Evolutionary conservation across 805 yeast genomes (phyloP).

Genomic region (Candida xiaguanensis): DNA sequence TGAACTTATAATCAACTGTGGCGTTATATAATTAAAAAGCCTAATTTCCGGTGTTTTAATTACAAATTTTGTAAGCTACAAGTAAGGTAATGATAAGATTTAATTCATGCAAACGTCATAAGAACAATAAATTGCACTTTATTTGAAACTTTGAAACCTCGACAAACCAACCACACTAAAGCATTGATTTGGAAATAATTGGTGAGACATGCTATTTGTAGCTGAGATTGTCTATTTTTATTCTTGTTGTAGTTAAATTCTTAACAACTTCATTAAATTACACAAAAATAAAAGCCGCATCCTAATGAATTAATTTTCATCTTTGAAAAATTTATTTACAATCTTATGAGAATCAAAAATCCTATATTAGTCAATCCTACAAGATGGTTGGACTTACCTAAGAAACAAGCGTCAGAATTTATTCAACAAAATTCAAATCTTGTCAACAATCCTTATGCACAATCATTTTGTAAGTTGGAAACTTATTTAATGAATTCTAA

Average conservation of each 20-base stretch:
- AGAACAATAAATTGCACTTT: no score
- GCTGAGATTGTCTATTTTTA: no score
- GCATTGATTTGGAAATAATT: no score
- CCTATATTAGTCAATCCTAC: slow-evolving; percentile 30
- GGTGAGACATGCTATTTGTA: no score
- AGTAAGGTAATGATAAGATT: no score
- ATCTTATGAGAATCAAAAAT: slow-evolving; percentile 16
- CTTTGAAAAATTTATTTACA: neutral
- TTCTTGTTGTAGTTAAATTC: no score
- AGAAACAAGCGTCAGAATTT: slow-evolving; percentile 17
- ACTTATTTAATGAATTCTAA: neutral
- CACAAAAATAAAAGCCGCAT: neutral
- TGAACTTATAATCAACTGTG: neutral
- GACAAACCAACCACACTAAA: no score
- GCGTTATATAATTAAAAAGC: neutral
- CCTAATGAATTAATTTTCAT: slow-evolving; percentile 14
- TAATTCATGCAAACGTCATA: no score
- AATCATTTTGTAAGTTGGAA: slow-evolving; percentile 11
- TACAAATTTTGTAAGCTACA: no score
- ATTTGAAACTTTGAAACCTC: no score
- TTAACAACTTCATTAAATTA: neutral
- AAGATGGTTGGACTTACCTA: slow-evolving; percentile 21
- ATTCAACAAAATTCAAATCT: slow-evolving; percentile 19
- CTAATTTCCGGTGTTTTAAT: no score
- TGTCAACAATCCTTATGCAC: slow-evolving; percentile 26